Evolutionary conservation across 352 stramenopile genomes (phyloP).

Genomic region (Aphanomyces astaci): DNA sequence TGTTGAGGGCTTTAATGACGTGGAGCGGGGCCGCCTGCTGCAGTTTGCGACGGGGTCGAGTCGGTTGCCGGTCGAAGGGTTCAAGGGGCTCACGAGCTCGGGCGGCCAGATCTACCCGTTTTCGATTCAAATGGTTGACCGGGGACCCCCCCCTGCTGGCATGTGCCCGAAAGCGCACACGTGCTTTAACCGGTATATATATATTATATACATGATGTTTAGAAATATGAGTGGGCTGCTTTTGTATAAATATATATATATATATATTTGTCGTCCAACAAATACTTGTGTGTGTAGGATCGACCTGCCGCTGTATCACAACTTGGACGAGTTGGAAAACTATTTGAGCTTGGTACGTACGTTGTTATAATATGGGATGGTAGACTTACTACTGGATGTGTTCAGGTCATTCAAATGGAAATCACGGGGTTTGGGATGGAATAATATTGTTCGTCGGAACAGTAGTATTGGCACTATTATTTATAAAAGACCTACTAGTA

Average conservation of each 20-base stretch:
- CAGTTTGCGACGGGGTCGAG: slow-evolving; percentile 75
- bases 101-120: slow-evolving; percentile 75
- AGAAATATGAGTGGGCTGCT: no score
- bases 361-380: neutral
- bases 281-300: no score
- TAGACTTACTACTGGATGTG: neutral
- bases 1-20: slow-evolving; percentile 43
- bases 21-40: slow-evolving; percentile 59
- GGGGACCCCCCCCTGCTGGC: slow-evolving; percentile 34
- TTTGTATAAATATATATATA: no score
- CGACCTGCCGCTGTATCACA: slow-evolving; percentile 60
- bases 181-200: slow-evolving; percentile 73
- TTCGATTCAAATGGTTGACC: slow-evolving; percentile 62
- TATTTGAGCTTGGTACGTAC: slow-evolving; percentile 52
- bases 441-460: no score
- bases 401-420: slow-evolving; percentile 46
- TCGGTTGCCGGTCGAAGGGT: slow-evolving; percentile 71
- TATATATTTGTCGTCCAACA: no score
- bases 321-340: slow-evolving; percentile 60
- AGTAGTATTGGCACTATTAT: no score
- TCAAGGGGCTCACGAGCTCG: slow-evolving; percentile 67
- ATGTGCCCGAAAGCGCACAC: slow-evolving; percentile 73
- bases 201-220: no score
- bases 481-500: no score
- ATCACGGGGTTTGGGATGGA: slow-evolving; percentile 44